Base-by-base conservation (phyloP, 2,329 filamentous ascomycete species). In the Beauveria sp. region DNA sequence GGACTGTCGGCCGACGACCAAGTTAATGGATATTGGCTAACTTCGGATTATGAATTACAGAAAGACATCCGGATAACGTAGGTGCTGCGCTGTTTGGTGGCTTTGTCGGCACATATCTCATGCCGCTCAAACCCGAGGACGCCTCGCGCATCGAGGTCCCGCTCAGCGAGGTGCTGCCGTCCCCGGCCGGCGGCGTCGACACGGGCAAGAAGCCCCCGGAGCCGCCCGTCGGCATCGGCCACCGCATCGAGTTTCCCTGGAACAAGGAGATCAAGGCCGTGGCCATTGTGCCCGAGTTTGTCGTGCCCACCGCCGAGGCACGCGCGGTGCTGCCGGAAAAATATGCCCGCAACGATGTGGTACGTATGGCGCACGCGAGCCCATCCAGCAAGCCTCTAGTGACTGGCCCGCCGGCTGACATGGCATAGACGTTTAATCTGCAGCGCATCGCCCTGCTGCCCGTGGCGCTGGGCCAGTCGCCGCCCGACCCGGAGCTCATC, bases 211-310 rank as follows among this genome's bases (percentile, higher is more conserved):
- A 81, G 67, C 95, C 95, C 22, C 93, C 95, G 5, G 84, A 91
- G 72, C 95, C 95, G n/a, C 95, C 95, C 2, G 74, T 88, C 67
- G 90, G 92, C 69, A 98, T 99, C 69, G 95, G 93, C 54, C 93
- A 97, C 75, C 96, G 96, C 79, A 93, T 96, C 77, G 93, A 93
- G 75, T 98, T 97, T 75, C 86, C 87, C 48, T 98, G 93, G 93
- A 89, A 91, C 62, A 86, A 88, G 66, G 91, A 96, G 74, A 96
- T 99, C 81, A 98, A 97, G 80, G 93, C 93, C 65, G 88, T 99
- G 66, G 92, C 93, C 67, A 93, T 99, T 69, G 96, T 99, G 64
- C 95, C 95, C 9, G 85, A 96, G 69, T 99, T 98, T 71, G 90
- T 96, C 73, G 93, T 98, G 34, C 86, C 92, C n/a, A 99, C 95